phyloP scores from a whole-genome alignment of 768 basidiomycete species.

The Xerocomus potaroensis region DNA sequence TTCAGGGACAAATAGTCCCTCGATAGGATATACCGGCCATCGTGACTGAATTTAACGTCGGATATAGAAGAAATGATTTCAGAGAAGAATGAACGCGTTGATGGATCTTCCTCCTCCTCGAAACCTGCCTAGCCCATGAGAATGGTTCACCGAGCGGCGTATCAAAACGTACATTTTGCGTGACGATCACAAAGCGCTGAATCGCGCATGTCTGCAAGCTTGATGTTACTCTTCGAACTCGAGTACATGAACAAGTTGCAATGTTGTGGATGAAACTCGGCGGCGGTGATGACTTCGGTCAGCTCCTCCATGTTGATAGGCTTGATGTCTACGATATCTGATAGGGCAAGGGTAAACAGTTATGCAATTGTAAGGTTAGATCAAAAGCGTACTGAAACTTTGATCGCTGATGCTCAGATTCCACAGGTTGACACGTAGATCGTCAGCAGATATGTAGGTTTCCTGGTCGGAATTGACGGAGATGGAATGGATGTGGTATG shows the following conservation, averaged over 20 bases:
- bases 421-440: slow-evolving; percentile 96
- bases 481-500: slow-evolving; percentile 99
- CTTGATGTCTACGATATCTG: slow-evolving; percentile 99
- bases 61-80: slow-evolving; percentile 99
- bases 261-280: slow-evolving; percentile 95
- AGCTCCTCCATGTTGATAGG: slow-evolving; percentile 99
- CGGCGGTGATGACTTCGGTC: slow-evolving; percentile 99
- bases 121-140: slow-evolving; percentile 58
- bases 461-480: slow-evolving; percentile 99
- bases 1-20: slow-evolving; percentile 97
- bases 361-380: background rate
- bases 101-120: slow-evolving; percentile 98
- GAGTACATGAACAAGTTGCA: slow-evolving; percentile 99
- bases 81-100: slow-evolving; percentile 97
- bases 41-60: slow-evolving; percentile 98
- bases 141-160: background rate
- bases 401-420: slow-evolving; percentile 98
- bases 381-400: slow-evolving; percentile 82
- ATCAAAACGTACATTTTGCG: slow-evolving; percentile 75
- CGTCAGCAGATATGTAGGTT: slow-evolving; percentile 99
- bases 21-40: slow-evolving; percentile 94
- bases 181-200: slow-evolving; percentile 94
- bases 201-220: slow-evolving; percentile 98
- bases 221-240: slow-evolving; percentile 99
- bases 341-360: slow-evolving; percentile 3